Conservation (phyloP, 208 protist species). For the Trypanosoma melophagium region DNA sequence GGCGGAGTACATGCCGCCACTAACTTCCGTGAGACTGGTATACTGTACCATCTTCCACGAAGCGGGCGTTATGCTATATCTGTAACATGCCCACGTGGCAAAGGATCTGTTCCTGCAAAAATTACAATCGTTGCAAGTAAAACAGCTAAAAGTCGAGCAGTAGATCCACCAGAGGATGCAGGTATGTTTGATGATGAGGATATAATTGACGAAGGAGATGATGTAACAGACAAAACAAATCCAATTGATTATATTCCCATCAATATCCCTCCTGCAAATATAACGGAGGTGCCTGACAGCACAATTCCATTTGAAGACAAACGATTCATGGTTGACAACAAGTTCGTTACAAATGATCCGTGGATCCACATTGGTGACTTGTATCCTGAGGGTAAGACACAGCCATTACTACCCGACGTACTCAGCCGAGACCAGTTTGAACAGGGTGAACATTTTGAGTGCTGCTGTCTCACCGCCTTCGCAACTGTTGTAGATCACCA, state of each 20-base stretch:
- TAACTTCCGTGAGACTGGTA: conserved; percentile 32
- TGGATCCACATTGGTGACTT: conserved; percentile 76
- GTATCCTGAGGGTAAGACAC: conserved; percentile 56
- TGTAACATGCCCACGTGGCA: conserved; percentile 31
- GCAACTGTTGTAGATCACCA: conserved; percentile 53
- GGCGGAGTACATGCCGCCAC: conserved; percentile 35
- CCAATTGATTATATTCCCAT: conserved; percentile 62
- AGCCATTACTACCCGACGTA: conserved; percentile 57
- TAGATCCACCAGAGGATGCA: conserved; percentile 44
- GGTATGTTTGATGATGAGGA: conserved; percentile 76
- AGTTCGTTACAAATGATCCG: conserved; percentile 44
- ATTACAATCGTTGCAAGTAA: conserved; percentile 43
- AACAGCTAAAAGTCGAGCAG: conserved; percentile 22
- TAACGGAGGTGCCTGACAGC: conserved; percentile 60
- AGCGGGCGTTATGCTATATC: conserved; percentile 37
- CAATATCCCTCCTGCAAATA: conserved; percentile 27
- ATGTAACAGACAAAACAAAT: conserved; percentile 31
- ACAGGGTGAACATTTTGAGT: conserved; percentile 82
- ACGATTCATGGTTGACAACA: conserved; percentile 68
- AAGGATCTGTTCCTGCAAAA: conserved; percentile 14
- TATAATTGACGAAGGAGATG: conserved; percentile 65
- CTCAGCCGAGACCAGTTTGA: conserved; percentile 69
- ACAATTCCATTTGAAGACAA: conserved; percentile 60
- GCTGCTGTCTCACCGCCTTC: conserved; percentile 72
- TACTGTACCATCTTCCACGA: conserved; percentile 28